Evolutionary conservation across 352 stramenopile genomes (phyloP).

Genomic region (Vaucheria bursata): DNA sequence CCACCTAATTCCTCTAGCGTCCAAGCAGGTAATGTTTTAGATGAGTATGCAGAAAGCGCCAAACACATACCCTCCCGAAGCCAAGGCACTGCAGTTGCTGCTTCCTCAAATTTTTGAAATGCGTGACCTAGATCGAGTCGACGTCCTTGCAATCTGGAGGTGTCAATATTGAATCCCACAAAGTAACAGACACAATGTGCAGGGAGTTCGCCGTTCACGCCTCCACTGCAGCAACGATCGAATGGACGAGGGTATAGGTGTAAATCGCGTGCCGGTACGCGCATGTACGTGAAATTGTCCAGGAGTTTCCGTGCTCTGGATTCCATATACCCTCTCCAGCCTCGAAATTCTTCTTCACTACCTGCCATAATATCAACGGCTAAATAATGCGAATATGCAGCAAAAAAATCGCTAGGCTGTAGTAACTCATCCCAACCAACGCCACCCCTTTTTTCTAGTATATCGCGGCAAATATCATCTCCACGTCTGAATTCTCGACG

Average conservation of each 20-base stretch:
- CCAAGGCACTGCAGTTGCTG: background rate
- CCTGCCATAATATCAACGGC: constrained; percentile 42
- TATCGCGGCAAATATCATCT: background rate
- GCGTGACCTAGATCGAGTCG: background rate
- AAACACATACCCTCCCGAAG: background rate
- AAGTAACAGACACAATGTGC: constrained; percentile 32
- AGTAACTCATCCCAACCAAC: constrained; percentile 12
- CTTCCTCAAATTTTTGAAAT: background rate
- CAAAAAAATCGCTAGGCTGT: constrained; percentile 16
- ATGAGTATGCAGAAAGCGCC: background rate
- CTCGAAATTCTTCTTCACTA: constrained; percentile 34
- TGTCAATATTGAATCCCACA: constrained; percentile 24
- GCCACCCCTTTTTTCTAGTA: background rate
- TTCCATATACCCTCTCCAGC: constrained; percentile 38
- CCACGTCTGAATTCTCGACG: background rate
- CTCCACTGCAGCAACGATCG: constrained; percentile 18
- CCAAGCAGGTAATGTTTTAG: background rate
- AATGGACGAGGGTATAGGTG: constrained; percentile 40
- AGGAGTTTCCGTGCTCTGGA: constrained; percentile 37
- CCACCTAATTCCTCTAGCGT: background rate
- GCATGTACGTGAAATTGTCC: too few species aligned
- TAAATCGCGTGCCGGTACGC: background rate
- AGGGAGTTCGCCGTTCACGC: constrained; percentile 27
- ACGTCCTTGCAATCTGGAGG: background rate
- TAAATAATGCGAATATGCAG: constrained; percentile 42